Base-by-base conservation (phyloP, 495 filamentous ascomycete species). In the Lasiosphaeria ovina region DNA sequence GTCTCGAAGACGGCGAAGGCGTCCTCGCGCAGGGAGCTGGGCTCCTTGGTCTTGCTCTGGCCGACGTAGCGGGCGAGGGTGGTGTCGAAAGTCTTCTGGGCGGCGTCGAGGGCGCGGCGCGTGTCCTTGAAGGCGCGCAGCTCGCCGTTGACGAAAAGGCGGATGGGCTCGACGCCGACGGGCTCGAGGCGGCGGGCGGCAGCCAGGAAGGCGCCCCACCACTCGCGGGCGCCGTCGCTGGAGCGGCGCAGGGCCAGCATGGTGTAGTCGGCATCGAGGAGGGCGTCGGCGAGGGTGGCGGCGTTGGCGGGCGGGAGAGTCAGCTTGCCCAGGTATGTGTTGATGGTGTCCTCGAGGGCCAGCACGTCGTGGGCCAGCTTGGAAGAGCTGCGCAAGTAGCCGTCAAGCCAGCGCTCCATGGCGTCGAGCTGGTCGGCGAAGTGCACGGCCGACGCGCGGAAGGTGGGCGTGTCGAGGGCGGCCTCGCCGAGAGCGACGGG, bases 1-100 rank as follows among this genome's bases (percentile, higher is more conserved):
- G 92, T 89, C 80, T 98, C 95, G 63, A 96, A 94, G 40, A 98
- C 86, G 71, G 94, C 88, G 67, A 98, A 98, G 0, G 95, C 93
- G 74, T 98, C 94, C 72, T 98, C 94, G 51, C 95, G 80, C 55
- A 98, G 77, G 0, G 91, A 82, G 11, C 91, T 96, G 6, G 92
- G 84, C 71, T 98, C 94, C 74, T 97, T 98, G 3, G 91, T 88
- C 75, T 96, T 98, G 35, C 87, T 88, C 74, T 97, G 93, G 5
- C 80, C 77, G 4, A 89, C 81, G 69, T 95, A 97, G 49, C 92
- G 83, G 35, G 91, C 82, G 47, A 95, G 80, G 10, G 90, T 81
- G 36, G 81, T 81, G 66, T 98, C 94, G 64, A 91, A 93, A 12
- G 83, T 79, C 72, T 90, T 91, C 69, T 98, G 95, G 0, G 88